Percentiles rank a stretch among this genome's conserved stretches.
phyloP scores from a whole-genome alignment of 2,329 filamentous ascomycete species.

The Epichloe hybrida region DNA sequence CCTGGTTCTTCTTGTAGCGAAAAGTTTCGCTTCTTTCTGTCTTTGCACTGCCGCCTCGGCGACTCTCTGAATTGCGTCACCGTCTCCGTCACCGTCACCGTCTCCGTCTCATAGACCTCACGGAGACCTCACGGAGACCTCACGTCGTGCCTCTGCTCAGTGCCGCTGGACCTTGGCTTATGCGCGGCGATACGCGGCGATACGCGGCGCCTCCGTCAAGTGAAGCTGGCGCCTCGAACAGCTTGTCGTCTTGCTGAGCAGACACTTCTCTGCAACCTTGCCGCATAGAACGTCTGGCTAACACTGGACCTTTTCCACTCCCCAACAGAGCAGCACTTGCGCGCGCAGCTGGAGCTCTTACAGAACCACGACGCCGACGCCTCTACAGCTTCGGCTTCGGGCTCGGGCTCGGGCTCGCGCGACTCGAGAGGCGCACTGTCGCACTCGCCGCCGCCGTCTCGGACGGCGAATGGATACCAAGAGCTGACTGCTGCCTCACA shows the following conservation, averaged over 20 bases:
- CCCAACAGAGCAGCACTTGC: conserved; percentile 26
- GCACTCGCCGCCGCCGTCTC: conserved; percentile 16
- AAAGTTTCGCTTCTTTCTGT: not conserved
- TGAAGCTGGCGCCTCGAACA: not conserved
- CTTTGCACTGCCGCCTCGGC: not conserved
- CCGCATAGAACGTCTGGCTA: conserved; percentile 7
- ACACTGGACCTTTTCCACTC: not conserved
- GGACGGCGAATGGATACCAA: conserved; percentile 33
- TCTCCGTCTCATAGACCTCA: not conserved
- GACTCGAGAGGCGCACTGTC: conserved; percentile 17
- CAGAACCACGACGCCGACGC: conserved; percentile 25
- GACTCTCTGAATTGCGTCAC: not conserved
- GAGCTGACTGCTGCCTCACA: conserved; percentile 22
- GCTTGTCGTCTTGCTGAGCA: not conserved
- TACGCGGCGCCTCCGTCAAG: not conserved
- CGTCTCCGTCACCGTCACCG: not conserved
- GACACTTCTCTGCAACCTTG: not conserved
- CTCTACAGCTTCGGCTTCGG: conserved; percentile 11
- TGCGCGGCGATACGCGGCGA: not conserved
- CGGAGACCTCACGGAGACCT: not conserved
- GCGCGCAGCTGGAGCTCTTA: conserved; percentile 30
- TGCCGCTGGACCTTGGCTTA: not conserved
- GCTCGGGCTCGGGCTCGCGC: conserved; percentile 8
- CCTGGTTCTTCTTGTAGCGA: not conserved
- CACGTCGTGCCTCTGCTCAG: not conserved